Base-by-base conservation (phyloP, 1,139 yeast species). In the Yamadazyma conglobata region DNA sequence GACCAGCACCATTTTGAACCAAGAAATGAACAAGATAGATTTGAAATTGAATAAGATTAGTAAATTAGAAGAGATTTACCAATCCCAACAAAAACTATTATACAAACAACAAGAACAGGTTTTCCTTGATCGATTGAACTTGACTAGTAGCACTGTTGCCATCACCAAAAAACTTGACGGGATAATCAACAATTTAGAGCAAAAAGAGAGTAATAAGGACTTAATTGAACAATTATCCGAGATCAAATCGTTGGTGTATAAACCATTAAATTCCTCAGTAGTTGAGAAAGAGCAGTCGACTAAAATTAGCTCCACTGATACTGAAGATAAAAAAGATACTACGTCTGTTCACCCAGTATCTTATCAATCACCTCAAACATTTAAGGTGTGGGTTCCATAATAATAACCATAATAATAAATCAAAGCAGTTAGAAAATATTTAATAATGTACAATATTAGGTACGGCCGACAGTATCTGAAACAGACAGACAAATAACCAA, bases 381-480 rank as follows among this genome's bases (percentile, higher is more conserved):
- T 86, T 57, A 84, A 89, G 55, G 83, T 86, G 44, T 88, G 97
- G 97, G 84, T 83, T 27, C 73, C 73, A 21, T 67, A 48, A 44
- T 5, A 22, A 7, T 17, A n/a, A n/a, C n/a, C n/a, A n/a, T n/a
- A n/a, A n/a, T n/a, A n/a, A n/a, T n/a, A n/a, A n/a, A n/a, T n/a
- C n/a, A n/a, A n/a, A n/a, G n/a, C n/a, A n/a, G n/a, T n/a, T n/a
- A n/a, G n/a, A n/a, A n/a, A n/a, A n/a, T n/a, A n/a, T n/a, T n/a
- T n/a, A n/a, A n/a, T n/a, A n/a, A n/a, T n/a, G n/a, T n/a, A n/a
- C n/a, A n/a, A n/a, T n/a, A n/a, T n/a, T n/a, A n/a, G n/a, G n/a
- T n/a, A n/a, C n/a, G n/a, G n/a, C n/a, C n/a, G n/a, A n/a, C n/a
- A n/a, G n/a, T n/a, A n/a, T n/a, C n/a, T n/a, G n/a, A n/a, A n/a